Evolutionary conservation across 139 green algal genomes (phyloP).

Genomic region (Coccomyxa sp.): DNA sequence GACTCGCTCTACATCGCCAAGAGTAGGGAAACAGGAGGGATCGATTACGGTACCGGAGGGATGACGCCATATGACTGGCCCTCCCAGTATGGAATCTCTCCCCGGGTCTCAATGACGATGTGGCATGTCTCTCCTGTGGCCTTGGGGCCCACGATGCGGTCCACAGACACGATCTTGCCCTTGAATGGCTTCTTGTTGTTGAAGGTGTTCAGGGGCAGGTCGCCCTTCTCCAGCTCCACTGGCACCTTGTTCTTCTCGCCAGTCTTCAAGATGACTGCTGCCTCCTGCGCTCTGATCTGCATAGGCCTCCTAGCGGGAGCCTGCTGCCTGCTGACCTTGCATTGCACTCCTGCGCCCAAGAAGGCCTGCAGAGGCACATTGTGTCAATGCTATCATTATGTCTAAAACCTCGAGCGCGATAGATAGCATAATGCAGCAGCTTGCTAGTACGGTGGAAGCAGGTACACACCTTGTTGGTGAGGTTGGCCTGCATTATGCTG

Average conservation of each 20-base stretch:
- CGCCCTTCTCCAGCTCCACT: slow-evolving; percentile 65
- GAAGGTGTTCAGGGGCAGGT: slow-evolving; percentile 93
- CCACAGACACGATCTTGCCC: slow-evolving; percentile 81
- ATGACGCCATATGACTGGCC: slow-evolving; percentile 98
- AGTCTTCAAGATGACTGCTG: not conserved
- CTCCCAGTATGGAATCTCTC: slow-evolving; percentile 97
- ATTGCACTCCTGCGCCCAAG: not conserved
- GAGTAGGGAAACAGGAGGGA: too few species aligned
- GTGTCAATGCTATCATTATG: too few species aligned
- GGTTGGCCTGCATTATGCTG: not conserved
- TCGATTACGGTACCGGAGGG: slow-evolving; percentile 61
- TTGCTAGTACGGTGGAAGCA: not conserved
- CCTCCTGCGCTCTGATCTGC: too few species aligned
- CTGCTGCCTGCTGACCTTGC: not conserved
- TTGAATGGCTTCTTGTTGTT: slow-evolving; percentile 88
- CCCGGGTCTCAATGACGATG: slow-evolving; percentile 95
- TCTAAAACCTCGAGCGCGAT: too few species aligned
- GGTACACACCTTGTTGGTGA: not conserved
- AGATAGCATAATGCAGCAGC: not conserved
- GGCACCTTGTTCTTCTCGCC: slow-evolving; percentile 27
- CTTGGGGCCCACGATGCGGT: slow-evolving; percentile 96
- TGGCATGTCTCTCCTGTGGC: slow-evolving; percentile 86
- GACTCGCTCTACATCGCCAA: too few species aligned
- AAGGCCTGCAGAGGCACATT: not conserved
- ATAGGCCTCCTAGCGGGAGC: not conserved